Conservation (phyloP, 164 flowering plant genomes). For the Tetracentron sinense region DNA sequence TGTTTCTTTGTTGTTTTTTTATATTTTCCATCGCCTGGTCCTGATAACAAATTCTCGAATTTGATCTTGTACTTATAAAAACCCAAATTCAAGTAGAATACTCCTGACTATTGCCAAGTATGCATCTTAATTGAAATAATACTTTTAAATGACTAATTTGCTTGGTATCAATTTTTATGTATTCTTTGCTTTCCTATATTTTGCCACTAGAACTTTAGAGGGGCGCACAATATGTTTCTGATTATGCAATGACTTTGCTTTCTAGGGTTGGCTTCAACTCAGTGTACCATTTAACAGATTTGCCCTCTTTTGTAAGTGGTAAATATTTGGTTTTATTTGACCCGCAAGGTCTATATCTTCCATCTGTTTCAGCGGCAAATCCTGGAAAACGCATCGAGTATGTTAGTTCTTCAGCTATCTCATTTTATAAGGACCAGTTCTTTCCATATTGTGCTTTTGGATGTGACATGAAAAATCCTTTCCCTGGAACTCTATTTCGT, state of each 20-base stretch:
- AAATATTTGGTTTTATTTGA: constrained; percentile 88
- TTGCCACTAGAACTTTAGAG: neutral
- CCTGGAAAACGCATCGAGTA: constrained; percentile 94
- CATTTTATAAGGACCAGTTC: constrained; percentile 74
- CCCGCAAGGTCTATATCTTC: constrained; percentile 87
- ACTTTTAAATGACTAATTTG: neutral
- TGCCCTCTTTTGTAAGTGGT: constrained; percentile 96
- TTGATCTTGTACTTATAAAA: neutral
- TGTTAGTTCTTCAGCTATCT: constrained; percentile 77
- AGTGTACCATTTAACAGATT: constrained; percentile 89
- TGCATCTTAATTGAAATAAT: neutral
- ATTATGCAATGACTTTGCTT: constrained; percentile 8
- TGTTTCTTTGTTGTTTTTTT: no score
- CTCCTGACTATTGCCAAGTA: neutral
- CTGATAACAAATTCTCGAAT: neutral
- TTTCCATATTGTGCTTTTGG: constrained; percentile 87
- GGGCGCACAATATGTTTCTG: neutral
- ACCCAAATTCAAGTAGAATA: neutral
- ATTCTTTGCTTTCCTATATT: neutral
- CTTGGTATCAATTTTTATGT: neutral
- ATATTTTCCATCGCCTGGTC: no score
- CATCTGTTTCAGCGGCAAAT: constrained; percentile 77
- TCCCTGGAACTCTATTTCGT: constrained; percentile 87
- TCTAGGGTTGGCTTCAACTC: constrained; percentile 96
- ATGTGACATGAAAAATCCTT: constrained; percentile 77